Conservation (phyloP, 2,329 filamentous ascomycete species). For the Xylaria sp. region DNA sequence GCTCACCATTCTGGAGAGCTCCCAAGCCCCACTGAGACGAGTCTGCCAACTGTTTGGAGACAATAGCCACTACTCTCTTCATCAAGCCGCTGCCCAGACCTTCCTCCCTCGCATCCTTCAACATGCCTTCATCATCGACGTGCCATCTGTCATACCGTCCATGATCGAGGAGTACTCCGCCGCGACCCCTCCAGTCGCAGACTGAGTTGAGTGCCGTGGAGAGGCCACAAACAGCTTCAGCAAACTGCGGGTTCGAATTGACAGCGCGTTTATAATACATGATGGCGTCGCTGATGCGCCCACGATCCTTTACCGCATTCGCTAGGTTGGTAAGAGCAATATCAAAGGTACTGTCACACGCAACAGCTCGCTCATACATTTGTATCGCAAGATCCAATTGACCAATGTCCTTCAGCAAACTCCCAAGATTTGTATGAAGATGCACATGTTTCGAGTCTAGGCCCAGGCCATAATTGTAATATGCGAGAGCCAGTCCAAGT, state of each 20-base stretch:
- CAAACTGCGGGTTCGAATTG: conserved; percentile 91
- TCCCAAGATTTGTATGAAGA: conserved; percentile 95
- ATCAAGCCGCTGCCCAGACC: conserved; percentile 81
- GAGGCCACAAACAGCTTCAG: conserved; percentile 94
- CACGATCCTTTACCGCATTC: conserved; percentile 97
- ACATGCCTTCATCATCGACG: conserved; percentile 84
- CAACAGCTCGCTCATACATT: conserved; percentile 96
- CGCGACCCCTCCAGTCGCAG: conserved; percentile 91
- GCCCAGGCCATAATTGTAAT: conserved; percentile 93
- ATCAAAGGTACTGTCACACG: conserved; percentile 93
- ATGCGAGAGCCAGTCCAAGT: conserved; percentile 85
- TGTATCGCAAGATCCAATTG: conserved; percentile 90
- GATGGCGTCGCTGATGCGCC: conserved; percentile 91
- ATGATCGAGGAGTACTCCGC: conserved; percentile 80
- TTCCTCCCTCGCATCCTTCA: conserved; percentile 75
- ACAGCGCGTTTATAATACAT: conserved; percentile 91
- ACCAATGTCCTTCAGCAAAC: conserved; percentile 94
- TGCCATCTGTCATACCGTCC: conserved; percentile 91
- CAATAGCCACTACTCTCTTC: conserved; percentile 89
- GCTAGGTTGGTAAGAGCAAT: conserved; percentile 96
- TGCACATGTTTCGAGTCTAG: conserved; percentile 92
- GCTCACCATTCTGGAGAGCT: conserved; percentile 66
- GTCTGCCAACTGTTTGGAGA: conserved; percentile 86
- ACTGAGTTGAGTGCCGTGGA: conserved; percentile 96
- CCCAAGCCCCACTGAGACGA: conserved; percentile 88